Evolutionary conservation across 192 early-diverging fungal genomes (phyloP), one percentile per base, ranked within the genome.

Genomic region (Powellomyces hirtus): DNA sequence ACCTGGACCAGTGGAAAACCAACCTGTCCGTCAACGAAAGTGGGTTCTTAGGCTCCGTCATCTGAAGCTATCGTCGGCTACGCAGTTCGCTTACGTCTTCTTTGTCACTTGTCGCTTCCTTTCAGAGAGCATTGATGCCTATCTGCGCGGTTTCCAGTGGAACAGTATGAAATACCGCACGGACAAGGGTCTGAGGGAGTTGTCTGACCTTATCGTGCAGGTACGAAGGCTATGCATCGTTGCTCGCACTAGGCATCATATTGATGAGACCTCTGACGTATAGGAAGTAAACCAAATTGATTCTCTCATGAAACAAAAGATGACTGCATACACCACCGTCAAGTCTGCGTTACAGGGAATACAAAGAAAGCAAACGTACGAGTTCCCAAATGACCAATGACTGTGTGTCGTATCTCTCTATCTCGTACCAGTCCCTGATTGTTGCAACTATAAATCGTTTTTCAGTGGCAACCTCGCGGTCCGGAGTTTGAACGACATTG

Each of bases 131-230:
- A 85, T 97, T 36, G 95, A 94, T 75, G 80, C 91, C 46, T 99
- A 91, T 64, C 76, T 98, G 16, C 85, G 86, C 62, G 79, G 84
- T 26, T 98, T 98, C 71, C 81, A 89, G 62, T 99, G 97, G 97
- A 94, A 98, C 75, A 91, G 89, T 18, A 90, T 96, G 87, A 97
- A 97, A 78, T 99, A 95, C 76, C 82, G 97, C 45, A 88, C 89
- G 1, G 97, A 99, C 78, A 94, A 94, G 77, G 85, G 92, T 6
- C 77, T 99, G 68, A 79, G 85, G 52, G 97, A 98, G 71, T 84
- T 96, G 26, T 77, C 89, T 0, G 83, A 89, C 33, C 76, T 88
- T 67, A 86, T 99, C 38, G 79, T 86, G 27, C 90, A 94, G 67
- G 88, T 92, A 77, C 62, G 66, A 35, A 22, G 10, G 11, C 7